Base-by-base conservation (phyloP, 306 rosid species). In the Inga leiocalycina region DNA sequence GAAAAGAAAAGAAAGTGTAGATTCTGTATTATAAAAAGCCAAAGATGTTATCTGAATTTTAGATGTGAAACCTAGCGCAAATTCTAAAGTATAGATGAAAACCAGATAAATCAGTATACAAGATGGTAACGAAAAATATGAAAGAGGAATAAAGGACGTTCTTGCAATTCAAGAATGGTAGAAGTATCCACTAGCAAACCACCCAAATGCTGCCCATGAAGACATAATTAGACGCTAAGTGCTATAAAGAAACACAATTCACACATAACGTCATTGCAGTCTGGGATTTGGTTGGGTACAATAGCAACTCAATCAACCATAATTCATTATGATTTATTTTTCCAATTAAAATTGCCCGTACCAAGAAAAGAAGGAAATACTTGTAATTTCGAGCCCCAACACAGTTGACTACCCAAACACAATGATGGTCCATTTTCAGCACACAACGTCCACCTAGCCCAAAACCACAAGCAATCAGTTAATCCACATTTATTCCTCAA, bases 351-450 rank as follows among this genome's bases (percentile, higher is more conserved):
- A 20, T 74, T 24, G 76, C 77, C 6, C 98, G 73, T 89, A 97
- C 99, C 97, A 97, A 85, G 90, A 97, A 97, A 54, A 97, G 91
- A 82, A 97, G 97, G 85, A 97, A 97, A 88, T 92, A 91, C 64
- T 94, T 97, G 89, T 97, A 97, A 88, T 97, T 97, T 84, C 86
- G 85, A 45, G 99, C 98, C 70, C 99, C 99, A 1, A 97, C 98
- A 86, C 99, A 97, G 87, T 97, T 94, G 9, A 97, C 99, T 78
- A 97, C 98, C 99, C 99, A 97, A 35, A 97, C 99, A 80, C 99
- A 97, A 77, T 97, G 99, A 89, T 97, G 99, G 83, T 97, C 99
- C 99, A 97, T 97, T 93, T 97, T 97, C 86, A 97, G 89, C 78
- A 97, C 95, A 45, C 99, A 97, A 10, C 98, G 97, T 10, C 99